Evolutionary conservation across 2,329 filamentous ascomycete species (phyloP).

Genomic region (Botrytis sinoallii): DNA sequence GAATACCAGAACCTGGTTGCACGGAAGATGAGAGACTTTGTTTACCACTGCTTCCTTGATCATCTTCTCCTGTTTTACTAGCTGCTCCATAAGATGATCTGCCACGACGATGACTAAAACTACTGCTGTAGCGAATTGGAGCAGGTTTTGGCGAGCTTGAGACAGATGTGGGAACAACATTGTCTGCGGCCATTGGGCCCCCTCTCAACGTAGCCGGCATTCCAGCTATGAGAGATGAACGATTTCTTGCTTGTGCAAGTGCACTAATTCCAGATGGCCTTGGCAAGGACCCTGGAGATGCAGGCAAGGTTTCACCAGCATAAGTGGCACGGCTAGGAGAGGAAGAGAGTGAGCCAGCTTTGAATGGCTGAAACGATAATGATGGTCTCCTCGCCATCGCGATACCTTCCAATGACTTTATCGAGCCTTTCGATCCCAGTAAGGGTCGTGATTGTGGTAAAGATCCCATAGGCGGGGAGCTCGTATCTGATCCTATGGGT

Average conservation of each 20-base stretch:
- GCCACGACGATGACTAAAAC: conserved; percentile 81
- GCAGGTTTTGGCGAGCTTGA: conserved; percentile 76
- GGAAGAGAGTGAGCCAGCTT: conserved; percentile 89
- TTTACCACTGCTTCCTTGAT: conserved; percentile 76
- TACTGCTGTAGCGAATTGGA: conserved; percentile 84
- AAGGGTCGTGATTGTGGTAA: conserved; percentile 39
- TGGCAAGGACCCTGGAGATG: conserved; percentile 53
- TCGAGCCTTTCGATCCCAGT: conserved; percentile 35
- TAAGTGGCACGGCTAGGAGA: conserved; percentile 59
- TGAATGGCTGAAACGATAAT: conserved; percentile 92
- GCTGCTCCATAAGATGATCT: conserved; percentile 73
- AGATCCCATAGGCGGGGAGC: conserved; percentile 54
- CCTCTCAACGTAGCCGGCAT: conserved; percentile 72
- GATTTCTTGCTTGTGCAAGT: conserved; percentile 60
- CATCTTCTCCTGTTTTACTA: conserved; percentile 64
- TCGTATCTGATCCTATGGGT: conserved; percentile 58
- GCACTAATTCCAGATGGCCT: conserved; percentile 48
- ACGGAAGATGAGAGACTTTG: conserved; percentile 69
- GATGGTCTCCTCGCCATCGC: conserved; percentile 67
- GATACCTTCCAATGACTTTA: conserved; percentile 48
- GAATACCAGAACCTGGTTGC: conserved; percentile 74
- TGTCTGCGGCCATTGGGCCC: conserved; percentile 59
- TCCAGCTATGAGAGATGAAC: conserved; percentile 69
- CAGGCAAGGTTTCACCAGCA: conserved; percentile 41
- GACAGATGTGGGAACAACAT: conserved; percentile 60